Percentiles rank a stretch among this genome's conserved stretches.
These are phyloP conservation scores for Fusarium virguliforme DNA, from an alignment of 2,329 filamentous ascomycete species.

Conservation along the genomic window DNA sequence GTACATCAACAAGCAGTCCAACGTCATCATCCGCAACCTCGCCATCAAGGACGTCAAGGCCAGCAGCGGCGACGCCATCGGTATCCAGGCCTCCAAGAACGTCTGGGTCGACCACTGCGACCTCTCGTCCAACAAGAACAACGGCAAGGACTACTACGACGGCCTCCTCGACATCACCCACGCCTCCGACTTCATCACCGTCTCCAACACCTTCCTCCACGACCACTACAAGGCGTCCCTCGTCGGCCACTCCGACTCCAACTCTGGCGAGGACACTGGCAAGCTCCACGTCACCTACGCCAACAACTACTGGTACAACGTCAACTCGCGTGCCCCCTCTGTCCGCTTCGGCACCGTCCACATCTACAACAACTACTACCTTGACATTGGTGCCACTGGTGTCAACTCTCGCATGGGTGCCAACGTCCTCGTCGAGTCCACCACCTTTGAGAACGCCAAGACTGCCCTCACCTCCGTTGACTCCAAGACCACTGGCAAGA, in stretches of 20 bases:
- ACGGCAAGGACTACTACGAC: conserved; percentile 80
- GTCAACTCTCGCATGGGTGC: conserved; percentile 72
- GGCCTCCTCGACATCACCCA: conserved; percentile 77
- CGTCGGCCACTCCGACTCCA: conserved; percentile 73
- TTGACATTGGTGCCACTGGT: conserved; percentile 60
- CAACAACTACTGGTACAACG: conserved; percentile 77
- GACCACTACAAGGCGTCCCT: conserved; percentile 72
- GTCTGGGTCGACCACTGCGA: conserved; percentile 80
- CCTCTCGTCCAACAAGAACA: conserved; percentile 71
- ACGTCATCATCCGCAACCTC: conserved; percentile 76
- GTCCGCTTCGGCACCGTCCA: conserved; percentile 78
- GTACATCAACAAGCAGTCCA: conserved; percentile 67
- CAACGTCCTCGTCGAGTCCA: conserved; percentile 73
- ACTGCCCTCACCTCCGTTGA: conserved; percentile 59
- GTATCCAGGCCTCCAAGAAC: conserved; percentile 70
- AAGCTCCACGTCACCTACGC: conserved; percentile 76
- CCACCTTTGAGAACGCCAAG: conserved; percentile 63
- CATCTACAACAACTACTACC: conserved; percentile 69
- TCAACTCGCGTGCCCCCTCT: conserved; percentile 75
- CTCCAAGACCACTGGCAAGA: conserved; percentile 61
- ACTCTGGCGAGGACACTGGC: conserved; percentile 72
- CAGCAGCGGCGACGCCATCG: conserved; percentile 72
- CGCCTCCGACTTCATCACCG: conserved; percentile 73
- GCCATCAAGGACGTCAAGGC: conserved; percentile 71
- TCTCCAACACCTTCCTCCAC: conserved; percentile 56